Percentiles rank a stretch among this genome's conserved stretches.
Conservation (phyloP, 129 eudicot genomes). For the Pulicaria dysenterica region DNA sequence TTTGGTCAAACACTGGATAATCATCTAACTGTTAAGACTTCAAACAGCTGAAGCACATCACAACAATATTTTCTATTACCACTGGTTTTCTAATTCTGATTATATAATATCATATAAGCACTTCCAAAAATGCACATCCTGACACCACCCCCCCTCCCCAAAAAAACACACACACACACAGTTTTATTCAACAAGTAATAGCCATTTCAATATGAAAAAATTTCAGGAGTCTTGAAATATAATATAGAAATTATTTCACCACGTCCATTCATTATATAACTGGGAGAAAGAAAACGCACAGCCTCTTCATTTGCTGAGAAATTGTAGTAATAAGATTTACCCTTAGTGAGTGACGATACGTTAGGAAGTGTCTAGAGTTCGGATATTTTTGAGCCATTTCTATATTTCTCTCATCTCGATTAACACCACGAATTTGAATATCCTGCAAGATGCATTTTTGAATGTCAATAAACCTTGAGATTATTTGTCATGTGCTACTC, state of each 20-base stretch:
- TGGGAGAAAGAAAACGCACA: too few relatives aligned
- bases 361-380: conserved; percentile 87
- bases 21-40: not conserved
- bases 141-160: not conserved
- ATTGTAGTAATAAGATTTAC: conserved; percentile 39
- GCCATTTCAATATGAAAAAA: too few relatives aligned
- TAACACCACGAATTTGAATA: conserved; percentile 96
- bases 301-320: not conserved
- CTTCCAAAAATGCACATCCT: not conserved
- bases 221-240: too few relatives aligned
- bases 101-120: not conserved
- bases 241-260: too few relatives aligned
- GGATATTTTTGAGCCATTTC: conserved; percentile 81
- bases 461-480: not conserved
- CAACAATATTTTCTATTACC: not conserved
- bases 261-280: too few relatives aligned
- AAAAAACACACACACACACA: too few relatives aligned
- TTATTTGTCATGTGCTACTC: conserved; percentile 3
- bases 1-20: not conserved
- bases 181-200: too few relatives aligned
- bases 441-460: conserved; percentile 53
- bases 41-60: conserved; percentile 6
- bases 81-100: not conserved
- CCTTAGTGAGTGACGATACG: conserved; percentile 95
- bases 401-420: conserved; percentile 81